Conservation (phyloP, 2,329 filamentous ascomycete species). For the Zasmidium angulare region DNA sequence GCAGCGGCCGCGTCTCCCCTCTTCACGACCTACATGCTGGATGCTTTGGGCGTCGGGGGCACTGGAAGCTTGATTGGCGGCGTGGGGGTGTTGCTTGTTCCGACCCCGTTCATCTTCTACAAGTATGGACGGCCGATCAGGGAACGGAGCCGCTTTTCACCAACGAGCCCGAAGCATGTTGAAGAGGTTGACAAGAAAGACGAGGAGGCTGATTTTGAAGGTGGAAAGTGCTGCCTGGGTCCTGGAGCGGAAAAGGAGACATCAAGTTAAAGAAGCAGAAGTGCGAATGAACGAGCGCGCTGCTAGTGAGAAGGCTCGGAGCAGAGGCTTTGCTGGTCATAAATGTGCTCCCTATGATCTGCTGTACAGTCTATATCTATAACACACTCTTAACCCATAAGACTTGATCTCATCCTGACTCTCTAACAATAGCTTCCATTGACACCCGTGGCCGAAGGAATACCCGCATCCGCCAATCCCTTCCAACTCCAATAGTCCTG, state of each 20-base stretch:
- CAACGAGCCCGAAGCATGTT: no score
- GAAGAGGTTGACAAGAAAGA: no score
- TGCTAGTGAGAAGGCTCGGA: no score
- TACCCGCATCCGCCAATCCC: constrained; percentile 1
- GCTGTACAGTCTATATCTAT: not conserved
- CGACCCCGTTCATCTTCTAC: constrained; percentile 36
- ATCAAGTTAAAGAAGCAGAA: no score
- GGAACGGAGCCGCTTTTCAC: no score
- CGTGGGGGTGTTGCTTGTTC: constrained; percentile 37
- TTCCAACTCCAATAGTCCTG: constrained; percentile 14
- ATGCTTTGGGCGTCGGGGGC: constrained; percentile 31
- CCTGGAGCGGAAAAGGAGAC: no score
- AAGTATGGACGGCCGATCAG: no score
- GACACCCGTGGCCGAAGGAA: not conserved
- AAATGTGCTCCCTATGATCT: not conserved
- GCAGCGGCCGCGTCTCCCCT: constrained; percentile 33
- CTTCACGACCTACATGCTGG: constrained; percentile 35
- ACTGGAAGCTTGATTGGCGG: constrained; percentile 46
- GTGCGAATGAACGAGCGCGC: no score
- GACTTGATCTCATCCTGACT: not conserved
- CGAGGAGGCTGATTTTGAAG: no score
- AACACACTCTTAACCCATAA: not conserved
- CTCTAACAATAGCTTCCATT: not conserved
- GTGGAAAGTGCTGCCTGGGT: no score
- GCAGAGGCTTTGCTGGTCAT: no score